Evolutionary conservation across 352 stramenopile species (phyloP).

Genomic region (Pythium periplocum): DNA sequence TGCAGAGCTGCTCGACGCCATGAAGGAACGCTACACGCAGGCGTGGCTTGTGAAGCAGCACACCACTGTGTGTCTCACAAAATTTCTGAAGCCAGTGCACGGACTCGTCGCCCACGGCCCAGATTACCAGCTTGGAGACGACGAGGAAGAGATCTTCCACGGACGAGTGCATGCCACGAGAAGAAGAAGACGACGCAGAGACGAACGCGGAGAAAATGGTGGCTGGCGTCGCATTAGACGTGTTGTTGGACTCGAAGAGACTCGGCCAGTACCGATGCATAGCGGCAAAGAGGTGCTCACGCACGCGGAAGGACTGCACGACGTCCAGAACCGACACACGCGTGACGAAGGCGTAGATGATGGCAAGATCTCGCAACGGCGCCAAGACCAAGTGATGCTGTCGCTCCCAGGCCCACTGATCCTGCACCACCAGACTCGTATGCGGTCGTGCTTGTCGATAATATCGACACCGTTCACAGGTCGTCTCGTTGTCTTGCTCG

Average conservation of each 20-base stretch:
- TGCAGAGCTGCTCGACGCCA: conserved; percentile 7
- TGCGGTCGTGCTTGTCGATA: conserved; percentile 5
- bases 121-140: conserved; percentile 25
- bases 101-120: conserved; percentile 20
- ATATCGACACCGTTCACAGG: conserved; percentile 3
- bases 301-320: conserved; percentile 12
- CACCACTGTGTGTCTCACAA: conserved; percentile 11
- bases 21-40: conserved; percentile 11
- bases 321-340: conserved; percentile 3
- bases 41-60: conserved; percentile 20
- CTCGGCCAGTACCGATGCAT: conserved; percentile 8
- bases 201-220: background rate
- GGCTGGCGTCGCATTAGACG: background rate
- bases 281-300: conserved; percentile 7
- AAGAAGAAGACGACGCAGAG: background rate
- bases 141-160: conserved; percentile 24
- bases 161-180: conserved; percentile 7
- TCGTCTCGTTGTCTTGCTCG: background rate
- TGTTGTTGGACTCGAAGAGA: no score
- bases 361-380: conserved; percentile 10
- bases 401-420: conserved; percentile 15
- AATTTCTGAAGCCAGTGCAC: conserved; percentile 20
- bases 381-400: conserved; percentile 6
- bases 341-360: conserved; percentile 13
- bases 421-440: background rate